Percentiles rank a stretch among this genome's conserved stretches.
Evolutionary conservation across 176 grass and related monocot species (phyloP).

Genomic region (Oryza glumipatula): DNA sequence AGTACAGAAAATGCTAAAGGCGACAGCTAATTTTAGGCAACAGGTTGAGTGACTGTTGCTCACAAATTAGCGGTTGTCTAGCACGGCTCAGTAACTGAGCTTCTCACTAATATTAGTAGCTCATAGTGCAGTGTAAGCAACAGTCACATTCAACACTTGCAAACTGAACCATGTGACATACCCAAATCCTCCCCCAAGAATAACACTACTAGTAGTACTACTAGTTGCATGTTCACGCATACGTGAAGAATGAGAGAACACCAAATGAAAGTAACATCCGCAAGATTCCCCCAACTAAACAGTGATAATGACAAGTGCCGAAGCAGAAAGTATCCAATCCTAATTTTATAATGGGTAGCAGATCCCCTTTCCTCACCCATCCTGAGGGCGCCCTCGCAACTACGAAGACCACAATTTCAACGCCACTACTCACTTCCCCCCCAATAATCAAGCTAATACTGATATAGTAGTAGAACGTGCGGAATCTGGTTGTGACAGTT

Average conservation of each 20-base stretch:
- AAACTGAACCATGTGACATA: background rate
- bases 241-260: background rate
- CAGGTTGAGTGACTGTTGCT: background rate
- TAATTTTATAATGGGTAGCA: background rate
- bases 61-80: background rate
- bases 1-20: background rate
- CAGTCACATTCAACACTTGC: background rate
- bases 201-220: background rate
- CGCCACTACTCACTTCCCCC: background rate
- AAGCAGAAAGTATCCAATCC: background rate
- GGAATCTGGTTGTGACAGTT: constrained; percentile 14
- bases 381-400: constrained; percentile 22
- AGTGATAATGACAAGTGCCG: constrained; percentile 11
- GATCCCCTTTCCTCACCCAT: background rate
- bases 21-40: background rate
- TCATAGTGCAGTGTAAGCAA: background rate
- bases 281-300: constrained; percentile 8
- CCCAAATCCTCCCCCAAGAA: background rate
- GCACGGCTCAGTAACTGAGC: background rate
- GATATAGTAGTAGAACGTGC: background rate
- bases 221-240: background rate
- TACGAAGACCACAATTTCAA: background rate
- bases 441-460: background rate
- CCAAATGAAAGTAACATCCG: background rate
- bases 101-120: background rate